Base-by-base conservation (phyloP, 1,284 basidiomycete species). In the Rugosomyces carneus region DNA sequence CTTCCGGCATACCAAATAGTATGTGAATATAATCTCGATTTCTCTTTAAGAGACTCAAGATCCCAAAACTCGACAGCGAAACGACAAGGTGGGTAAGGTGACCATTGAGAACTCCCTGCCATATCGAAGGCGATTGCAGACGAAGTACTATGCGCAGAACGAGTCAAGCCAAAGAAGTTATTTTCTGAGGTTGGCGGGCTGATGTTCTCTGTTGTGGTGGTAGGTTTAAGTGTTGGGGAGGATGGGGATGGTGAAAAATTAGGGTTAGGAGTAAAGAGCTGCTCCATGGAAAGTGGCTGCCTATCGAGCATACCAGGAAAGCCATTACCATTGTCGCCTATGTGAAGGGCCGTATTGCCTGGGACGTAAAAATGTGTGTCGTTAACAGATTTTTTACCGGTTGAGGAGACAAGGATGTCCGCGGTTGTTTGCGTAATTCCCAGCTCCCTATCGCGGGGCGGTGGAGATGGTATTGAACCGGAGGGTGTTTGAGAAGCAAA, bases 51-150 rank as follows among this genome's bases (percentile, higher is more conserved):
- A 39, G 75, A 69, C 54, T 89, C 86, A 20, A 93, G 75, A 54
- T 89, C 87, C 82, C 89, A 95, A 62, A 95, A 95, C 64, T 96
- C 93, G 40, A 92, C 89, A 4, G 81, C 80, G 59, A 95, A 89
- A 20, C 89, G 76, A 64, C 75, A 85, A 0, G 91, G 91, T 40
- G 91, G 80, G 56, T 80, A 78, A 7, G 75, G 67, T 0, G 80
- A 73, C 79, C 78, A 84, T 31, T 71, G 72, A 9, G 60, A 60
- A 45, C 69, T 71, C 11, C 73, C 72, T 9, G 57, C 63, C 2
- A 67, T 51, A 53, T 75, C 73, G 8, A 60, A 61, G 16, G 67
- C 59, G 27, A 72, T 57, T 51, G 73, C 75, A 23, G 66, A 61
- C 2, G 63, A 50, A 0, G 70, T 68, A 5, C 66, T 63, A 51